A percentile compares a stretch with the other conserved stretches of the same genome.
phyloP scores from a whole-genome alignment of 352 stramenopile species.

The Stramenopiles sp. region DNA sequence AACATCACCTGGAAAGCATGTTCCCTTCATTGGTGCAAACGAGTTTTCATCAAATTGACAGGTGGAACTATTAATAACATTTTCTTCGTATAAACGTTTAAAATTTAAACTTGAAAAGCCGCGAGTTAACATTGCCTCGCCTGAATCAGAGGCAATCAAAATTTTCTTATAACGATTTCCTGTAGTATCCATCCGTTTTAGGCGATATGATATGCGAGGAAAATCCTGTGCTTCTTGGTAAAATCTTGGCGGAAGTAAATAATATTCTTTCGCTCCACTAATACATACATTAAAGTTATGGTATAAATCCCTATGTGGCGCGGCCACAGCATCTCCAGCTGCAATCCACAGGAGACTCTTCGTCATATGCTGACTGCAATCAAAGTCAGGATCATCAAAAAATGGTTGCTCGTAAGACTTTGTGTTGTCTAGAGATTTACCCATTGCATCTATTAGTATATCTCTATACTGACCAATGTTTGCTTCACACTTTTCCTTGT shows the following conservation, averaged over 20 bases:
- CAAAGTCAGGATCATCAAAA: background rate
- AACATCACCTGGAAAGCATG: background rate
- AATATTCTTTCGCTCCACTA: background rate
- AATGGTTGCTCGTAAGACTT: background rate
- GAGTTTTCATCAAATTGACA: too few species aligned
- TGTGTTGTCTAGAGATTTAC: background rate
- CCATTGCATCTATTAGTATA: background rate
- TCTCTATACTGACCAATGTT: background rate
- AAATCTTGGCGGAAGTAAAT: background rate
- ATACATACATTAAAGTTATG: background rate
- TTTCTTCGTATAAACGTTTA: background rate
- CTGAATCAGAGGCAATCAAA: background rate
- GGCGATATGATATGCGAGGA: background rate
- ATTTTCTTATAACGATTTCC: background rate
- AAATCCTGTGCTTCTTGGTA: background rate
- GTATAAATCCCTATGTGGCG: background rate
- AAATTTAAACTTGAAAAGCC: background rate
- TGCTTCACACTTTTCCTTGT: background rate
- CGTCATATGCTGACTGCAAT: background rate
- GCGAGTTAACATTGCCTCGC: background rate
- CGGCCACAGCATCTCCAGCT: background rate
- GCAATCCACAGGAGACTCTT: background rate
- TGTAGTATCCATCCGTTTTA: background rate
- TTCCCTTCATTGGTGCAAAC: background rate
- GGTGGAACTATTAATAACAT: too few species aligned